These are phyloP conservation scores for Xerocomus brunneocitrinus DNA, from an alignment of 768 basidiomycete species.

Conservation along the genomic window DNA sequence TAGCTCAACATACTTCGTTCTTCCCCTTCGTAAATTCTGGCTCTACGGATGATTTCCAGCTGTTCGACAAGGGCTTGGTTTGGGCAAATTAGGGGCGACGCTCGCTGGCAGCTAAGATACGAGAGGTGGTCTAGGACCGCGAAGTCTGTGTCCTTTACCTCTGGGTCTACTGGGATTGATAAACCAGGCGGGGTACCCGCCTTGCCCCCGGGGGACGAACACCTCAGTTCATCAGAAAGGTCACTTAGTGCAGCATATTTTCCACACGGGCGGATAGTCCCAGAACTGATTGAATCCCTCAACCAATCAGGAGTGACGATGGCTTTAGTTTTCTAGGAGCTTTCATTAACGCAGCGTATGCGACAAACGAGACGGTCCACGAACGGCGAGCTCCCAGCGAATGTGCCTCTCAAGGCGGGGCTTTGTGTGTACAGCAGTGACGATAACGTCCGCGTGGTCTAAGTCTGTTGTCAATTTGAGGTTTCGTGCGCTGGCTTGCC, in stretches of 20 bases:
- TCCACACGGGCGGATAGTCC: constrained; percentile 44
- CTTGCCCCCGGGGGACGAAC: constrained; percentile 37
- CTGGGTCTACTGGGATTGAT: constrained; percentile 19
- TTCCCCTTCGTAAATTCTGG: constrained; percentile 64
- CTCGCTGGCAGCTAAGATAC: constrained; percentile 55
- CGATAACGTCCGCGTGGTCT: constrained; percentile 55
- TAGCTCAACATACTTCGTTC: constrained; percentile 67
- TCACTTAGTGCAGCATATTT: constrained; percentile 54
- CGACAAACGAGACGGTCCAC: constrained; percentile 23
- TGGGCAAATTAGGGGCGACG: constrained; percentile 61
- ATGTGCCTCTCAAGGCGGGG: constrained; percentile 69
- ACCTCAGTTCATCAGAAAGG: constrained; percentile 43
- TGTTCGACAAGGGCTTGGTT: constrained; percentile 63
- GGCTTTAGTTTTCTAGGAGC: constrained; percentile 53
- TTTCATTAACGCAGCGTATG: neutral
- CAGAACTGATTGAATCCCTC: constrained; percentile 46
- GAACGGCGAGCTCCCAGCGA: constrained; percentile 58
- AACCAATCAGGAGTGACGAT: constrained; percentile 75
- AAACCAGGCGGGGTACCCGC: neutral
- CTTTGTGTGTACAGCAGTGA: constrained; percentile 64
- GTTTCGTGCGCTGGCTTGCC: neutral
- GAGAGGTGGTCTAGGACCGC: constrained; percentile 27
- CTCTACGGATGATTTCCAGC: constrained; percentile 52
- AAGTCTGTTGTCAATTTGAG: constrained; percentile 38
- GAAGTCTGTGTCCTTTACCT: constrained; percentile 15